phyloP scores from a whole-genome alignment of 495 filamentous ascomycete species.

The Trichoderma erinaceum region DNA sequence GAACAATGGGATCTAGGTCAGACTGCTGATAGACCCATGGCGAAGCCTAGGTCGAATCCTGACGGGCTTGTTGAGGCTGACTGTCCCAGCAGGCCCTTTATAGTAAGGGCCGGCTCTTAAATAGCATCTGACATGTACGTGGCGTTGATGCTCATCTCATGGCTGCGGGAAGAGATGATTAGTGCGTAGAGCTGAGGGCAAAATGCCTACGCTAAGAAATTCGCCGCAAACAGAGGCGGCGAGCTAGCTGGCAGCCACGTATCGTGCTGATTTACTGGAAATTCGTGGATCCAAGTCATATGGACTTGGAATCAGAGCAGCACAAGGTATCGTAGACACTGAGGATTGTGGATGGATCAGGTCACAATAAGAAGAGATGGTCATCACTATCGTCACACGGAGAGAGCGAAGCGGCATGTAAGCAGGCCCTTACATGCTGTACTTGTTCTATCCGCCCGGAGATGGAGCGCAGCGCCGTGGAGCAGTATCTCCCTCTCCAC shows the following conservation, averaged over 20 bases:
- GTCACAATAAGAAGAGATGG: background rate
- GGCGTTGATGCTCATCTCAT: background rate
- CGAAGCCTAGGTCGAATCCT: background rate
- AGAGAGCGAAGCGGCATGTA: background rate
- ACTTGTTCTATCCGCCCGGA: too few relatives aligned
- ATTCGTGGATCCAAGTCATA: too few relatives aligned
- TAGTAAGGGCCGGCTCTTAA: background rate
- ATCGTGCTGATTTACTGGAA: background rate
- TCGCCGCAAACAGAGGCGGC: background rate
- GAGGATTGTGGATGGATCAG: background rate
- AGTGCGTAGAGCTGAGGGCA: background rate
- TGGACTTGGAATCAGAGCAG: background rate
- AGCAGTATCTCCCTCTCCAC: too few relatives aligned
- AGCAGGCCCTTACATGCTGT: background rate
- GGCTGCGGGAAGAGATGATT: background rate
- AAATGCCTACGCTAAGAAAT: background rate
- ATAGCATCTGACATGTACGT: background rate
- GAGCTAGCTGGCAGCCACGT: background rate
- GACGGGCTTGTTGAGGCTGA: background rate
- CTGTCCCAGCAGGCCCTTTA: constrained; percentile 9
- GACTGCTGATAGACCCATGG: background rate
- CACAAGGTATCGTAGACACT: background rate
- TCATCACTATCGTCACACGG: background rate
- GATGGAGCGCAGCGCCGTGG: too few relatives aligned
- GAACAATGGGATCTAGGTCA: background rate